Percentiles rank a stretch among this genome's conserved stretches.
These are phyloP conservation scores for Linum trigynum DNA, from an alignment of 345 rosid genomes.

Conservation along the genomic window DNA sequence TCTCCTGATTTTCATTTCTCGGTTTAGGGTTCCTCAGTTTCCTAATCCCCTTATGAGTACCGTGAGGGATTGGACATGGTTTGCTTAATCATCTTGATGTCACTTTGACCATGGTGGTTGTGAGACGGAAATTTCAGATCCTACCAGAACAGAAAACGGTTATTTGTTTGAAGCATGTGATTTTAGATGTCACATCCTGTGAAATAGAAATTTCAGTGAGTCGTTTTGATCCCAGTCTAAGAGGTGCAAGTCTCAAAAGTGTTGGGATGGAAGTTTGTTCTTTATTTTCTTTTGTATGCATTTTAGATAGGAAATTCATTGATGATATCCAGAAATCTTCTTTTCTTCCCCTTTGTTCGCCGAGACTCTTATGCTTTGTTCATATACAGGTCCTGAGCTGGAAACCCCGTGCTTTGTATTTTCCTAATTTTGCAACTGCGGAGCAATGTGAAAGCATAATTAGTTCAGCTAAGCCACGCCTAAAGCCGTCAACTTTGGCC, in stretches of 20 bases:
- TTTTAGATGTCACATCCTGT: not conserved
- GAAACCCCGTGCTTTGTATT: constrained; percentile 54
- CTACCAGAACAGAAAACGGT: too few species aligned
- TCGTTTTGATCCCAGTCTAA: not conserved
- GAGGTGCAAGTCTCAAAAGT: not conserved
- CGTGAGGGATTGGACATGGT: not conserved
- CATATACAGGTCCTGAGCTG: constrained; percentile 57
- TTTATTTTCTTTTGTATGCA: too few species aligned
- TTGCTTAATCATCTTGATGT: too few species aligned
- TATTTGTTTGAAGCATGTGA: not conserved
- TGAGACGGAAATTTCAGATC: too few species aligned
- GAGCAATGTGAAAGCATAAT: constrained; percentile 51
- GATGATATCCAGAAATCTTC: not conserved
- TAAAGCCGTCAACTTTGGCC: constrained; percentile 50
- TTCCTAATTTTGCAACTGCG: constrained; percentile 44
- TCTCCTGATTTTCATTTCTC: not conserved
- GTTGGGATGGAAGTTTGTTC: not conserved
- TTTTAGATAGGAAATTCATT: too few species aligned
- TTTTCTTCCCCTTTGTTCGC: not conserved
- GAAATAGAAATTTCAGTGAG: not conserved
- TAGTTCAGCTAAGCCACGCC: constrained; percentile 35
- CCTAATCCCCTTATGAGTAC: not conserved
- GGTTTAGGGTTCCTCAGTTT: not conserved
- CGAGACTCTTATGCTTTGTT: not conserved
- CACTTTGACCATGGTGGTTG: too few species aligned